These are phyloP conservation scores for Penicillium sp. DNA, from an alignment of 2,329 filamentous ascomycete species.

Conservation along the genomic window DNA sequence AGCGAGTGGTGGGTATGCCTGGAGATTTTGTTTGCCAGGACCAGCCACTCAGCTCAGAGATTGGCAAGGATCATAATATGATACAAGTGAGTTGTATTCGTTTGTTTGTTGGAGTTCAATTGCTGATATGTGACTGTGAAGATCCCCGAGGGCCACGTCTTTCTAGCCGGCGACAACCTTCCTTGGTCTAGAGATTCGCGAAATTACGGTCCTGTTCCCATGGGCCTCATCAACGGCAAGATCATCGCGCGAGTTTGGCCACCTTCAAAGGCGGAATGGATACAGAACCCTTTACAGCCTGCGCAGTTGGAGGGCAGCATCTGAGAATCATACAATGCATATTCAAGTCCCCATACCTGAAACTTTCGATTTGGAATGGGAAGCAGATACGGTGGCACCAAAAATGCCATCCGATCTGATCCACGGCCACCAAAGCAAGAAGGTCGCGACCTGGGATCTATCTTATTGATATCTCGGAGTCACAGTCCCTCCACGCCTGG, in stretches of 20 bases:
- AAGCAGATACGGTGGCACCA: too few relatives aligned
- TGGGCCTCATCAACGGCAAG: constrained; percentile 83
- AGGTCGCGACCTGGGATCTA: too few relatives aligned
- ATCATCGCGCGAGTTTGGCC: constrained; percentile 60
- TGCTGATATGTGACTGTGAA: constrained; percentile 38
- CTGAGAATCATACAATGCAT: constrained; percentile 1
- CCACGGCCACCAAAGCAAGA: too few relatives aligned
- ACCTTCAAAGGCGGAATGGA: constrained; percentile 36
- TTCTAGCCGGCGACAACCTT: constrained; percentile 86
- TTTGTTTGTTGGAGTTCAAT: not conserved
- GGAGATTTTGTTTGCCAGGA: constrained; percentile 58
- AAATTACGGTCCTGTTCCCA: constrained; percentile 79
- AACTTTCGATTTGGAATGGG: too few relatives aligned
- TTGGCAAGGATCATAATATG: constrained; percentile 41
- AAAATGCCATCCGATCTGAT: too few relatives aligned
- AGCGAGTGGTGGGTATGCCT: constrained; percentile 76
- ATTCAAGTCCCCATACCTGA: not conserved
- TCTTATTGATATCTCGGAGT: too few relatives aligned
- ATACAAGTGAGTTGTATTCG: constrained; percentile 50
- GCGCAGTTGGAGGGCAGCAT: constrained; percentile 23
- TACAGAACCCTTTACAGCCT: constrained; percentile 41
- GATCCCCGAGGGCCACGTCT: constrained; percentile 91
- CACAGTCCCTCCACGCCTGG: too few relatives aligned
- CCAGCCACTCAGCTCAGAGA: constrained; percentile 36
- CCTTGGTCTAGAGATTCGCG: constrained; percentile 83